These are phyloP conservation scores for Pichia sp. DNA, from an alignment of 1,139 yeast species.

Conservation along the genomic window DNA sequence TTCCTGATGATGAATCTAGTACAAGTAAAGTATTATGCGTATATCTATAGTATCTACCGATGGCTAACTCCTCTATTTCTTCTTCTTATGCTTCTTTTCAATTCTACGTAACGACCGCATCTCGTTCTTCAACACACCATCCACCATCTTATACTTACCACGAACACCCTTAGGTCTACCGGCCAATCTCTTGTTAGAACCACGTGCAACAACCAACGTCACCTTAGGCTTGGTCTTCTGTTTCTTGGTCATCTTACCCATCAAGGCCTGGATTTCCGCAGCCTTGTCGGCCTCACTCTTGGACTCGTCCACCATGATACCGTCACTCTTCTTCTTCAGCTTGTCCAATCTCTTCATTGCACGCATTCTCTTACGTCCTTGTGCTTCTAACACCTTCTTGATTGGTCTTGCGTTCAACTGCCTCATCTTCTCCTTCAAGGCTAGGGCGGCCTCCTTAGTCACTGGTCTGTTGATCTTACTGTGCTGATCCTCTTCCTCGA, in stretches of 20 bases:
- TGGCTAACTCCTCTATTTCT: background rate
- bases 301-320: constrained; percentile 81
- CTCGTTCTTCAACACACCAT: constrained; percentile 96
- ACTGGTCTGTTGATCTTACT: constrained; percentile 85
- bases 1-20: background rate
- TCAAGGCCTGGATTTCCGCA: constrained; percentile 81
- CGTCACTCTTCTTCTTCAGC: constrained; percentile 88
- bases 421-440: constrained; percentile 82
- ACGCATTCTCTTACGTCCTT: constrained; percentile 94
- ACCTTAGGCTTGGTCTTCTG: constrained; percentile 76
- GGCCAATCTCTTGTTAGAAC: constrained; percentile 75
- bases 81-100: constrained; percentile 69
- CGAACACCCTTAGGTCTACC: constrained; percentile 97
- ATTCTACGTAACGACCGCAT: constrained; percentile 88
- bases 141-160: constrained; percentile 99
- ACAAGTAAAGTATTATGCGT: too few species aligned
- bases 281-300: constrained; percentile 93
- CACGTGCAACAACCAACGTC: constrained; percentile 86
- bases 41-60: too few species aligned
- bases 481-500: constrained; percentile 86
- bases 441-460: constrained; percentile 94
- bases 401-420: constrained; percentile 96
- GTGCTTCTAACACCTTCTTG: constrained; percentile 95
- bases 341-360: constrained; percentile 85
- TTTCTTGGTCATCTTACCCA: constrained; percentile 73